Evolutionary conservation across 2,329 filamentous ascomycete species (phyloP).

Genomic region (Tolypocladium ovalisporum): DNA sequence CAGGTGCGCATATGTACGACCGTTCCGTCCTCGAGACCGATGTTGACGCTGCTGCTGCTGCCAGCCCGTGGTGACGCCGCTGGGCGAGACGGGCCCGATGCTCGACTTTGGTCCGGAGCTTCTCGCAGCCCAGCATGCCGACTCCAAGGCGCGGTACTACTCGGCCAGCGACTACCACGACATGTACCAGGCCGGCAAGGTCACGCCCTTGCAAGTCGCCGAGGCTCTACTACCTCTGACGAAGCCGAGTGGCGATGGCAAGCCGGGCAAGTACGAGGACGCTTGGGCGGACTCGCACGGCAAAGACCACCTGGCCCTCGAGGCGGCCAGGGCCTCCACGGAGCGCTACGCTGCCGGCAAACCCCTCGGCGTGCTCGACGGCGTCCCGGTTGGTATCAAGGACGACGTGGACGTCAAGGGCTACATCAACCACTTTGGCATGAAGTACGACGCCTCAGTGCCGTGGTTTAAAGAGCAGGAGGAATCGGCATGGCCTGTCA

Average conservation of each 20-base stretch:
- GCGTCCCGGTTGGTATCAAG: constrained; percentile 74
- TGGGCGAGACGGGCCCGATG: constrained; percentile 25
- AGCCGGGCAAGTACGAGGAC: constrained; percentile 49
- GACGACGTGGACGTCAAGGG: constrained; percentile 66
- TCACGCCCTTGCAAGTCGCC: constrained; percentile 63
- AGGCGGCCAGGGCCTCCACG: constrained; percentile 63
- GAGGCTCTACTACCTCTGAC: constrained; percentile 64
- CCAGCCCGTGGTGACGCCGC: constrained; percentile 47
- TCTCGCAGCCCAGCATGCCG: constrained; percentile 26
- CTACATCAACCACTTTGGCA: constrained; percentile 57
- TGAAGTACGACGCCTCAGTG: constrained; percentile 44
- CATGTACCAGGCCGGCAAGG: constrained; percentile 56
- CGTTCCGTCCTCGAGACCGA: neutral
- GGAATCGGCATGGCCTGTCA: constrained; percentile 59
- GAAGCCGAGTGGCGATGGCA: constrained; percentile 40
- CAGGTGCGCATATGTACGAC: constrained; percentile 28
- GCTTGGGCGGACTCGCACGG: constrained; percentile 62
- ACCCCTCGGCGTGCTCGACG: constrained; percentile 61
- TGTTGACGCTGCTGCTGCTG: neutral
- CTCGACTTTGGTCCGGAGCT: constrained; percentile 31
- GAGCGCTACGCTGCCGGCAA: constrained; percentile 57
- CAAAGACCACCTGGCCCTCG: constrained; percentile 44
- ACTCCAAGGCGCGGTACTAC: constrained; percentile 45
- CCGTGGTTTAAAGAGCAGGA: constrained; percentile 37
- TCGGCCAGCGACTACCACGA: constrained; percentile 68